A percentile compares a stretch with the other conserved stretches of the same genome.
These are phyloP conservation scores for Xylona heveae DNA, from an alignment of 495 filamentous ascomycete species.

Conservation along the genomic window DNA sequence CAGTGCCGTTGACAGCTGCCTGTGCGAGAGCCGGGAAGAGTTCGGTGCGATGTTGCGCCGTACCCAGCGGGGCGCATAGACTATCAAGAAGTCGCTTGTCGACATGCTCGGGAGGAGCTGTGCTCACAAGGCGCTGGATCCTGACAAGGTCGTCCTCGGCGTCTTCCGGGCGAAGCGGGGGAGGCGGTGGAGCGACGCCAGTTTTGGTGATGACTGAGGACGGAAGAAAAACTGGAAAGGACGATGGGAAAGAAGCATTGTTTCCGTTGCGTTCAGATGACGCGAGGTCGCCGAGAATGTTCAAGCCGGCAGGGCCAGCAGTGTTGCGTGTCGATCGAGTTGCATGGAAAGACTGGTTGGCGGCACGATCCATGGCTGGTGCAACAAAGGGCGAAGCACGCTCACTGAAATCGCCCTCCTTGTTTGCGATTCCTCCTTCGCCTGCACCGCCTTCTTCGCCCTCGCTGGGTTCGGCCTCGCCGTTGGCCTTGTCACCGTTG, in stretches of 20 bases:
- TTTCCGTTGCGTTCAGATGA: no score
- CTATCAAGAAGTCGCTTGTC: conserved; percentile 2
- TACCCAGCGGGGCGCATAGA: conserved; percentile 7
- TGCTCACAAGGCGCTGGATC: conserved; percentile 10
- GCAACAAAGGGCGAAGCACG: neutral
- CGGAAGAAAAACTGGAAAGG: neutral
- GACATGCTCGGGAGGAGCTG: neutral
- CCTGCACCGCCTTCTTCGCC: neutral
- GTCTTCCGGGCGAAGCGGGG: conserved; percentile 12
- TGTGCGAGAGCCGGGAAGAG: conserved; percentile 8
- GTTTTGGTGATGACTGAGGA: neutral
- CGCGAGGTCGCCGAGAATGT: neutral
- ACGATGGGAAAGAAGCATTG: no score
- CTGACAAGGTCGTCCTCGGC: conserved; percentile 17
- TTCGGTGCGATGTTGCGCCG: conserved; percentile 8
- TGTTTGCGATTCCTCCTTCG: conserved; percentile 1
- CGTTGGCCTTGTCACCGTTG: conserved; percentile 11
- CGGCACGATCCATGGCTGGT: conserved; percentile 3
- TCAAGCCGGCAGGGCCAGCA: neutral
- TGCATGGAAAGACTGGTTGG: conserved; percentile 4
- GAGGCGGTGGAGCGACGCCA: conserved; percentile 10
- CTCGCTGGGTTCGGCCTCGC: conserved; percentile 3
- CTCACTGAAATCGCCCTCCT: neutral
- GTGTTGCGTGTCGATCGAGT: conserved; percentile 2
- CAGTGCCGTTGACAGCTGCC: conserved; percentile 7